A percentile compares a stretch with the other conserved stretches of the same genome.
Evolutionary conservation across 2,329 filamentous ascomycete genomes (phyloP).

Genomic region (Orbilia quercus): DNA sequence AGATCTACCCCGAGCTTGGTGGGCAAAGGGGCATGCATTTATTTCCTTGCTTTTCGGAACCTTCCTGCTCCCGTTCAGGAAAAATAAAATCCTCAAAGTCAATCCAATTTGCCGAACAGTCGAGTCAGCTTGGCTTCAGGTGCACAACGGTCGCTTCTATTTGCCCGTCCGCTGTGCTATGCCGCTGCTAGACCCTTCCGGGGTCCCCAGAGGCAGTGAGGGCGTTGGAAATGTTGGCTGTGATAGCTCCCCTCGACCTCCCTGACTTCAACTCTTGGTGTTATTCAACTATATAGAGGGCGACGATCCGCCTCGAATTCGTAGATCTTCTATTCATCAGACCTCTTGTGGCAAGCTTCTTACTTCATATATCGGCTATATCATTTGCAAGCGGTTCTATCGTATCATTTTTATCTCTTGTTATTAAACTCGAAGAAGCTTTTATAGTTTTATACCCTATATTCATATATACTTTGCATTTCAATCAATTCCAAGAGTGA

Average conservation of each 20-base stretch:
- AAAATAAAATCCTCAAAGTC: slow-evolving; percentile 1
- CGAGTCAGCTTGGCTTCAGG: too few species aligned
- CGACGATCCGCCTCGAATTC: slow-evolving; percentile 13
- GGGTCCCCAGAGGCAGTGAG: background rate
- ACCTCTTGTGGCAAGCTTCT: background rate
- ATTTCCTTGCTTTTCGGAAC: slow-evolving; percentile 2
- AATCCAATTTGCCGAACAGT: background rate
- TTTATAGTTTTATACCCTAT: background rate
- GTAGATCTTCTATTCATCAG: slow-evolving; percentile 4
- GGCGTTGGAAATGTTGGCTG: background rate
- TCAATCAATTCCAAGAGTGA: slow-evolving; percentile 9
- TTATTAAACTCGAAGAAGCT: too few species aligned
- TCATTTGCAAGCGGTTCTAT: background rate
- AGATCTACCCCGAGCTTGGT: too few species aligned
- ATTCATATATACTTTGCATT: slow-evolving; percentile 1
- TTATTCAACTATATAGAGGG: slow-evolving; percentile 22
- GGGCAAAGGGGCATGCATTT: background rate
- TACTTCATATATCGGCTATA: background rate
- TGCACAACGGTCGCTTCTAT: slow-evolving; percentile 7
- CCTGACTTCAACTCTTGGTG: background rate
- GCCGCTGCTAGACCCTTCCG: background rate
- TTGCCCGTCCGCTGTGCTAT: background rate
- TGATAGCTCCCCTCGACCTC: slow-evolving; percentile 2
- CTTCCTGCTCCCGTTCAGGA: background rate
- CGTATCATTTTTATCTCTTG: too few species aligned